Percentiles rank a stretch among this genome's conserved stretches.
Evolutionary conservation across 768 basidiomycete species (phyloP).

Genomic region (Butyriboletus loyo): DNA sequence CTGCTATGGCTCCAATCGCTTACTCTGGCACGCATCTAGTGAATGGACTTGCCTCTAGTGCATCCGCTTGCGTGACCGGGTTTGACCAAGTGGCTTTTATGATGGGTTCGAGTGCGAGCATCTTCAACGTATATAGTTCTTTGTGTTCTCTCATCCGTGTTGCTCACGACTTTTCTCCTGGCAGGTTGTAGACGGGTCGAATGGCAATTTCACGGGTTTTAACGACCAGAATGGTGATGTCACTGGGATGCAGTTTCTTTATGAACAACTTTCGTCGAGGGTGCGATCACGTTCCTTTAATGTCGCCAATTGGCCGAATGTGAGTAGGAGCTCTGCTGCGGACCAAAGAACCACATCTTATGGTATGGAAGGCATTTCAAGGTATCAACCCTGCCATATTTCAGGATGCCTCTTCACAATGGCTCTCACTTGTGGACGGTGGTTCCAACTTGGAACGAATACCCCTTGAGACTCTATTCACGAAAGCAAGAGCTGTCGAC

Average conservation of each 20-base stretch:
- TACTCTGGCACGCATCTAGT: slow-evolving; percentile 63
- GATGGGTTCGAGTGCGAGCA: slow-evolving; percentile 69
- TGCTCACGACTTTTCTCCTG: slow-evolving; percentile 17
- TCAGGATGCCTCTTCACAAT: slow-evolving; percentile 47
- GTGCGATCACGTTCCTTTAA: slow-evolving; percentile 53
- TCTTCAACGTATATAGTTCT: slow-evolving; percentile 52
- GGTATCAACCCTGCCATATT: slow-evolving; percentile 49
- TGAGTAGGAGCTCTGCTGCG: slow-evolving; percentile 12
- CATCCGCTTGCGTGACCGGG: slow-evolving; percentile 62
- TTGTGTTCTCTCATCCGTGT: not conserved
- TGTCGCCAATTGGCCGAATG: slow-evolving; percentile 69
- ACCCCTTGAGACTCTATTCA: slow-evolving; percentile 68
- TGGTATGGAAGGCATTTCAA: slow-evolving; percentile 43
- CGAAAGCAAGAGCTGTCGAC: slow-evolving; percentile 66
- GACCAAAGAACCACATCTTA: not conserved
- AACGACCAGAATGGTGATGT: slow-evolving; percentile 7
- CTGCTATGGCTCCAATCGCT: slow-evolving; percentile 63
- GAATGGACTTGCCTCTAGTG: slow-evolving; percentile 53
- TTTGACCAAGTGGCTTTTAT: slow-evolving; percentile 76
- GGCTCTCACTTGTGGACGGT: slow-evolving; percentile 70
- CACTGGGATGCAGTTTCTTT: slow-evolving; percentile 43
- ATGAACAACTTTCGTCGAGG: slow-evolving; percentile 42
- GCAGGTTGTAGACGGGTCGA: slow-evolving; percentile 49
- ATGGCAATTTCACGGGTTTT: slow-evolving; percentile 32
- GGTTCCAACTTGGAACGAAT: slow-evolving; percentile 67